Percentiles rank a stretch among this genome's conserved stretches.
phyloP scores from a whole-genome alignment of 306 rosid genomes.

The Cucurbita moschata region DNA sequence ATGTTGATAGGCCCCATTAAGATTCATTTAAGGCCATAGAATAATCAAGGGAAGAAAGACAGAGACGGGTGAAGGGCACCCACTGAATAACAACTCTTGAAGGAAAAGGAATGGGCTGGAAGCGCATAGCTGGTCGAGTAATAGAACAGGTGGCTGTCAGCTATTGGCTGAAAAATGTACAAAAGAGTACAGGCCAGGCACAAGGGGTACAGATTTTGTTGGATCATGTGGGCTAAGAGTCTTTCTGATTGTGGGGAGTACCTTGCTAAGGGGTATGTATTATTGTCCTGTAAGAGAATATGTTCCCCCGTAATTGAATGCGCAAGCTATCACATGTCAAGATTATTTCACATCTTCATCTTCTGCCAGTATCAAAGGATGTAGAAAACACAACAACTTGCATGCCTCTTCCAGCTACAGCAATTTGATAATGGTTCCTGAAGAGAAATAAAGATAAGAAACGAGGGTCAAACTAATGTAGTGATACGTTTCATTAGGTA shows the following conservation, averaged over 20 bases:
- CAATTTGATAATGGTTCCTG: conserved; percentile 78
- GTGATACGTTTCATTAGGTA: background rate
- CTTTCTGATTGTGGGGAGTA: background rate
- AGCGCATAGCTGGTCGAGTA: background rate
- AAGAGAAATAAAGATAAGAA: conserved; percentile 2
- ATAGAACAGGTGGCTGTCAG: background rate
- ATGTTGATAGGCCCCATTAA: background rate
- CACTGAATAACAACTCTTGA: background rate
- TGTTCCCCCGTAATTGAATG: background rate
- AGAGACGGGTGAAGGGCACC: background rate
- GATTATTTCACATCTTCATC: background rate
- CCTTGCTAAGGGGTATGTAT: background rate
- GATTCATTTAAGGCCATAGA: background rate
- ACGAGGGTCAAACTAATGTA: conserved; percentile 3
- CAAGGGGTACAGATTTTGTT: background rate
- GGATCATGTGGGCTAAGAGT: conserved; percentile 3
- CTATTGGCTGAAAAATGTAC: background rate
- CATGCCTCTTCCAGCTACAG: conserved; percentile 94
- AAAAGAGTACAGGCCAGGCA: background rate
- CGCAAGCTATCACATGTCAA: background rate
- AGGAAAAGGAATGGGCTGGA: background rate
- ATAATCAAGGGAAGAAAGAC: background rate
- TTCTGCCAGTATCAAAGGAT: conserved; percentile 10
- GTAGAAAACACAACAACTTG: conserved; percentile 65
- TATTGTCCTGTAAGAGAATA: background rate